These are phyloP conservation scores for Lasiodiplodia sp. DNA, from an alignment of 2,329 filamentous ascomycete genomes.

Conservation along the genomic window DNA sequence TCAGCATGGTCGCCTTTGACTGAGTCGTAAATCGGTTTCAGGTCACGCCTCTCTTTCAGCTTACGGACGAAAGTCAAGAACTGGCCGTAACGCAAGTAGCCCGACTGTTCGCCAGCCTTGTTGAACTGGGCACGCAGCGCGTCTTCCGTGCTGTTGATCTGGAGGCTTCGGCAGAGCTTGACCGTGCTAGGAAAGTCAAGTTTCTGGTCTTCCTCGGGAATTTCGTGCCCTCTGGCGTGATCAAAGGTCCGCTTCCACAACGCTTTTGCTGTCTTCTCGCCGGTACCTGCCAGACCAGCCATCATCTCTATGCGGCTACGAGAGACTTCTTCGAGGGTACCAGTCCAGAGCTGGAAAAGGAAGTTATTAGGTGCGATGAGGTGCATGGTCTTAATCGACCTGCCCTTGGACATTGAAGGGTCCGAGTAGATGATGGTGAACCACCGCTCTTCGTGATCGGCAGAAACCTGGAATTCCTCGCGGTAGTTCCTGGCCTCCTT, in stretches of 20 bases:
- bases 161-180: slow-evolving; percentile 83
- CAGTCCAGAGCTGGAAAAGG: slow-evolving; percentile 80
- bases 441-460: slow-evolving; percentile 74
- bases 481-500: slow-evolving; percentile 88
- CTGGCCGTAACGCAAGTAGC: slow-evolving; percentile 76
- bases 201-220: slow-evolving; percentile 67
- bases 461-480: slow-evolving; percentile 77
- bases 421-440: slow-evolving; percentile 90
- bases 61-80: slow-evolving; percentile 84
- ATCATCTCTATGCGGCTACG: slow-evolving; percentile 89
- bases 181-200: slow-evolving; percentile 82
- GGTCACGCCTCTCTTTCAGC: slow-evolving; percentile 84
- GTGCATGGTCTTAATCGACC: slow-evolving; percentile 79
- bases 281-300: slow-evolving; percentile 79
- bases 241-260: slow-evolving; percentile 90
- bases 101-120: slow-evolving; percentile 70
- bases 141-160: slow-evolving; percentile 85
- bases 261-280: slow-evolving; percentile 78
- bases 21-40: slow-evolving; percentile 74
- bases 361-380: slow-evolving; percentile 79
- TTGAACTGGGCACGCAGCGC: slow-evolving; percentile 78
- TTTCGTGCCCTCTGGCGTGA: slow-evolving; percentile 63
- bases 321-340: slow-evolving; percentile 82
- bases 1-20: slow-evolving; percentile 64
- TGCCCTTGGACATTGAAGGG: slow-evolving; percentile 76